phyloP scores from a whole-genome alignment of 2,329 filamentous ascomycete genomes.

The Microcera coccophila region DNA sequence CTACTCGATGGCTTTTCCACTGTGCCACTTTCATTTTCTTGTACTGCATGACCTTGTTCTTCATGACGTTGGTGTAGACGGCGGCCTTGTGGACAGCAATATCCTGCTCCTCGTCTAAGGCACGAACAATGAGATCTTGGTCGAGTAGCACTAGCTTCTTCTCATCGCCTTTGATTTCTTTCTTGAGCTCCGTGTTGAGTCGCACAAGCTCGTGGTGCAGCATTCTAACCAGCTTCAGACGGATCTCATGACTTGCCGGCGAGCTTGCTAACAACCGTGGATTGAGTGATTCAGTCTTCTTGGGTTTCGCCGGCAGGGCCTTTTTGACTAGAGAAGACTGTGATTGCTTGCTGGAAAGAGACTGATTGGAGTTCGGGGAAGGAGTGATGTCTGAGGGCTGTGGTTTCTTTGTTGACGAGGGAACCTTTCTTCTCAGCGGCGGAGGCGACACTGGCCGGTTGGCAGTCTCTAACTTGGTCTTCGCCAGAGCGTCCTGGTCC shows the following conservation, averaged over 20 bases:
- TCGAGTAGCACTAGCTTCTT: constrained; percentile 54
- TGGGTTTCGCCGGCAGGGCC: constrained; percentile 14
- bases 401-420: constrained; percentile 3
- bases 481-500: not conserved
- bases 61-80: constrained; percentile 81
- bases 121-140: constrained; percentile 64
- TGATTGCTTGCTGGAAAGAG: constrained; percentile 14
- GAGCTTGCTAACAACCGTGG: constrained; percentile 60
- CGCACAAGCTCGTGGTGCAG: constrained; percentile 63
- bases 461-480: constrained; percentile 20
- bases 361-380: not conserved
- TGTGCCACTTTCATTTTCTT: constrained; percentile 69
- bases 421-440: constrained; percentile 26
- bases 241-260: constrained; percentile 54
- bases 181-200: constrained; percentile 61
- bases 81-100: constrained; percentile 61
- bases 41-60: constrained; percentile 71
- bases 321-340: constrained; percentile 14
- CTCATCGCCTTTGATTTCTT: constrained; percentile 46
- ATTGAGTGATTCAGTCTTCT: constrained; percentile 55
- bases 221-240: constrained; percentile 56
- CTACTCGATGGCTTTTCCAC: constrained; percentile 63
- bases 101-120: constrained; percentile 75
- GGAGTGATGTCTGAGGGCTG: constrained; percentile 7
- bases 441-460: constrained; percentile 34